These are phyloP conservation scores for Verticillium longisporum DNA, from an alignment of 2,329 filamentous ascomycete species.

Conservation along the genomic window DNA sequence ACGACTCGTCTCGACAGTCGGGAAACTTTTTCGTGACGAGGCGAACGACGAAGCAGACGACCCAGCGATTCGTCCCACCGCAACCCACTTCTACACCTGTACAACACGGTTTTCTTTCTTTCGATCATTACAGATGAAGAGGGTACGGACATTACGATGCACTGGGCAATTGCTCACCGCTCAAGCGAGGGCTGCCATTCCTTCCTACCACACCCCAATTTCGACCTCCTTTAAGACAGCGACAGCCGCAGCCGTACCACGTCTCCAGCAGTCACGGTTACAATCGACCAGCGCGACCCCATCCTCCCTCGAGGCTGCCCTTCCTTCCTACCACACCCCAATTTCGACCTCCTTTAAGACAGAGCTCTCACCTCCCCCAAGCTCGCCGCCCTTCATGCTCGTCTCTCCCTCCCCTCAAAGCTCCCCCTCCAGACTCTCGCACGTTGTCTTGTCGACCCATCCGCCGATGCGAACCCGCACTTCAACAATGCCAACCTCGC, in stretches of 20 bases:
- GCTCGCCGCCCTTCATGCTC: constrained; percentile 85
- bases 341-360: too few relatives aligned
- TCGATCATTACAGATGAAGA: constrained; percentile 27
- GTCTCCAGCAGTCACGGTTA: constrained; percentile 13
- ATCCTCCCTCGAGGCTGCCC: constrained; percentile 15
- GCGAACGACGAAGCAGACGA: constrained; percentile 23
- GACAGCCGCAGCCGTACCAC: background rate
- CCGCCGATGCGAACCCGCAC: constrained; percentile 68
- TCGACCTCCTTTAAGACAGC: constrained; percentile 7
- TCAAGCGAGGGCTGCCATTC: constrained; percentile 14
- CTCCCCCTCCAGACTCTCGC: constrained; percentile 83
- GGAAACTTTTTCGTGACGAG: constrained; percentile 27
- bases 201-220: constrained; percentile 8
- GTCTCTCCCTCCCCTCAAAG: constrained; percentile 73
- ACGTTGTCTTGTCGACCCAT: constrained; percentile 75
- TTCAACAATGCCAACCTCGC: constrained; percentile 89
- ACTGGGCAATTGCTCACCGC: constrained; percentile 32
- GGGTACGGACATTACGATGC: constrained; percentile 33
- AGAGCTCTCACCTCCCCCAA: constrained; percentile 75
- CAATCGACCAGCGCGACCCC: constrained; percentile 24
- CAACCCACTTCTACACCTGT: constrained; percentile 3
- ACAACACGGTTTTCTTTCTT: constrained; percentile 1
- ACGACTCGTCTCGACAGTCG: constrained; percentile 22
- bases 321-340: too few relatives aligned
- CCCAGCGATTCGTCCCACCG: constrained; percentile 27